Base-by-base conservation (phyloP, 148 eudicot species). In the Chenopodium suecicum region DNA sequence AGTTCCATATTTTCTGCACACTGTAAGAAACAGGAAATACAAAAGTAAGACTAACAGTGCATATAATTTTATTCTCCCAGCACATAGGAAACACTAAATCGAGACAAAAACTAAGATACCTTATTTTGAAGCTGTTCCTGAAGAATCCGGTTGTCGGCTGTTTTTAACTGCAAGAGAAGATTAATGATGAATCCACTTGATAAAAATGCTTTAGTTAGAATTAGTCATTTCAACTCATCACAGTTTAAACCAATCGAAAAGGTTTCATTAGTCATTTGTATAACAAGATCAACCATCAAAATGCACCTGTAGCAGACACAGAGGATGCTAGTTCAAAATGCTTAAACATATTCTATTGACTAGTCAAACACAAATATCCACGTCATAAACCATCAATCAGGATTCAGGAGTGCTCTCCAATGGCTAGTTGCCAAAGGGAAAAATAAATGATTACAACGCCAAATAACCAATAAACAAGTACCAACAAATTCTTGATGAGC, bases 111-210 rank as follows among this genome's bases (percentile, higher is more conserved):
- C 48, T 72, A 71, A 7, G 62, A 32, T 34, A 96, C 99, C 99
- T 96, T 94, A 74, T 90, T 89, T 80, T 92, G 91, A 82, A 96
- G 89, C 83, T 96, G 98, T 86, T 96, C 99, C 79, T 94, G 97
- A 70, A 96, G 98, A 66, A 96, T 86, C 56, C 97, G 92, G 76
- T 96, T 96, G 80, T 96, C 99, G 56, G 99, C 99, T 73, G 95
- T 78, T 87, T 87, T 94, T 46, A 96, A 89, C 99, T 96, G 91
- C 86, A 88, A 75, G 46, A 74, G 34, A 70, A 72, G 46, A 52
- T n/a, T 50, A 7, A n/a, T 76, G 31, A 82, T 20, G 16, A 82
- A 67, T 22, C 8, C 56, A 75, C 23, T 68, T 37, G 23, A 25
- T 52, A 50, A 4, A 46, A 16, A 52, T 50, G 47, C 8, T 72